Evolutionary conservation across 2,329 filamentous ascomycete genomes (phyloP).

Genomic region (Stagonosporopsis tanaceti): DNA sequence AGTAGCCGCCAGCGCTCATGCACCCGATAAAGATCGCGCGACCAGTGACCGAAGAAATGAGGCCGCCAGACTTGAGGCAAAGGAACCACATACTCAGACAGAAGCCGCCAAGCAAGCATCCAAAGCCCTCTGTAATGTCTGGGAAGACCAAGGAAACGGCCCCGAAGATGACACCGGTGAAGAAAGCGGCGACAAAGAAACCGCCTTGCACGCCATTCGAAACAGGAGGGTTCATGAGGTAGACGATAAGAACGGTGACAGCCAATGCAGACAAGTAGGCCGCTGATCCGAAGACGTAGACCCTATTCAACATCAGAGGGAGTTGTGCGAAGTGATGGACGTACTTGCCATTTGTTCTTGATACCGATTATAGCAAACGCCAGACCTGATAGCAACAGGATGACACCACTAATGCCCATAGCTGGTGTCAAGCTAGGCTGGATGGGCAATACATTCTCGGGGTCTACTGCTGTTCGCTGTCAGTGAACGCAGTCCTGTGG

Average conservation of each 20-base stretch:
- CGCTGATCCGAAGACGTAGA: slow-evolving; percentile 73
- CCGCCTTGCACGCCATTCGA: slow-evolving; percentile 80
- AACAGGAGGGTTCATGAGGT: slow-evolving; percentile 84
- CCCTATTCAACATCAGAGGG: slow-evolving; percentile 37
- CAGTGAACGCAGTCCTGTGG: slow-evolving; percentile 1
- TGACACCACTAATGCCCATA: slow-evolving; percentile 77
- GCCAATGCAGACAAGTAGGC: slow-evolving; percentile 76
- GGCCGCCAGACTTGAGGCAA: slow-evolving; percentile 76
- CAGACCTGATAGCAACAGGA: slow-evolving; percentile 77
- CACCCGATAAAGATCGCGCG: slow-evolving; percentile 79
- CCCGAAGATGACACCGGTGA: slow-evolving; percentile 78
- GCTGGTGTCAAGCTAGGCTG: slow-evolving; percentile 79
- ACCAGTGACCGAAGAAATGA: slow-evolving; percentile 68
- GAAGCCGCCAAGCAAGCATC: slow-evolving; percentile 86
- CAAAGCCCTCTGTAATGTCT: slow-evolving; percentile 84
- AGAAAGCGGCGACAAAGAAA: slow-evolving; percentile 79
- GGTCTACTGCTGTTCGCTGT: slow-evolving; percentile 15
- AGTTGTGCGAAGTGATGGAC: background rate
- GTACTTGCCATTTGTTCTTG: slow-evolving; percentile 71
- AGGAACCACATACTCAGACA: slow-evolving; percentile 91
- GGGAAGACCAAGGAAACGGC: slow-evolving; percentile 78
- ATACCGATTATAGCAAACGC: slow-evolving; percentile 80
- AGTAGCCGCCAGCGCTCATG: slow-evolving; percentile 73
- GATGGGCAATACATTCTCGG: slow-evolving; percentile 66
- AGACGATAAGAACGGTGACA: slow-evolving; percentile 83